Conservation (phyloP, 305 asterid genomes). For the Solanum chacoense region DNA sequence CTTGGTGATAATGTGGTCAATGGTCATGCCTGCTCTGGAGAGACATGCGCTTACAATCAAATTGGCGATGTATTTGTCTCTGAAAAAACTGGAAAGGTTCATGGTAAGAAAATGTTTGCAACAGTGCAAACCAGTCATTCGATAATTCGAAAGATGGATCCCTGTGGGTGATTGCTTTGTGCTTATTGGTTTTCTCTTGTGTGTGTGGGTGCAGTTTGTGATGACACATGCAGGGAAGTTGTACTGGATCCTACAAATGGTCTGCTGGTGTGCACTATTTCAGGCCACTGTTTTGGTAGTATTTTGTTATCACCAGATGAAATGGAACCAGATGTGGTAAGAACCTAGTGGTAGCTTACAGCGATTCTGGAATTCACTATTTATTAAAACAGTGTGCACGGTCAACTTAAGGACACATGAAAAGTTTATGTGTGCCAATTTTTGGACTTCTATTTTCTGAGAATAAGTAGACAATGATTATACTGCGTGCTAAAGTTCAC, state of each 20-base stretch:
- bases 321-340: constrained; percentile 70
- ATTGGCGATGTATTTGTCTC: constrained; percentile 78
- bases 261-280: constrained; percentile 81
- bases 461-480: background rate
- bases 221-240: constrained; percentile 87
- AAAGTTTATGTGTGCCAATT: background rate
- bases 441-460: background rate
- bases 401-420: background rate
- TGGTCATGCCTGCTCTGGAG: constrained; percentile 83
- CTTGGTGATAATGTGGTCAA: constrained; percentile 50
- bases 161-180: background rate
- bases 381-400: background rate
- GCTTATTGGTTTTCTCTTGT: background rate
- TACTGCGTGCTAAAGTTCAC: background rate
- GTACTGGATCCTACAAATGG: constrained; percentile 59
- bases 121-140: background rate
- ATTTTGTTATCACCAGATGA: constrained; percentile 40
- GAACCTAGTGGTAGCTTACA: background rate
- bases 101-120: constrained; percentile 37
- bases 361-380: background rate
- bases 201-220: constrained; percentile 48
- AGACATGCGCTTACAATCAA: constrained; percentile 68
- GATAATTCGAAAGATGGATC: background rate
- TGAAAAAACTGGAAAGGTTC: constrained; percentile 92
- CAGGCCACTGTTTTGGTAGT: constrained; percentile 88